Conservation (phyloP, 805 yeast species). For the Kluyveromyces starmeri region DNA sequence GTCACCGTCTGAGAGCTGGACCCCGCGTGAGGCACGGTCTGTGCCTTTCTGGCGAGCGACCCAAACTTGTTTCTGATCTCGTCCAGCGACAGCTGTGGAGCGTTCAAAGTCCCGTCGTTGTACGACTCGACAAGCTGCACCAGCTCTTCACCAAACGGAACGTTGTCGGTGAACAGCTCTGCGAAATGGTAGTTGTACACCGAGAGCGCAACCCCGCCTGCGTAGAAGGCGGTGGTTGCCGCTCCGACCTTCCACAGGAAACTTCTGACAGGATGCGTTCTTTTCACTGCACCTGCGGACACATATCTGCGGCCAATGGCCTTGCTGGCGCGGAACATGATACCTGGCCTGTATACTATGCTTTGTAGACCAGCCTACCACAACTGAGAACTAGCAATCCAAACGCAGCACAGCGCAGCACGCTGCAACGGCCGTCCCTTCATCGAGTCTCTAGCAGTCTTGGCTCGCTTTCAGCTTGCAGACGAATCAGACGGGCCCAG, state of each 20-base stretch:
- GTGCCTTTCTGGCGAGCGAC: slow-evolving; percentile 12
- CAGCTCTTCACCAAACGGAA: slow-evolving; percentile 54
- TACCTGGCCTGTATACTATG: too few relatives aligned
- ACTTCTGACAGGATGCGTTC: slow-evolving; percentile 24
- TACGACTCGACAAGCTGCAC: slow-evolving; percentile 42
- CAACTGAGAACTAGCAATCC: too few relatives aligned
- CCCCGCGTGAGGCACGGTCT: slow-evolving; percentile 8
- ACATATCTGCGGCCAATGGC: background rate
- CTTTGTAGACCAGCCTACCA: too few relatives aligned
- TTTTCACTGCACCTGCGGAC: slow-evolving; percentile 10
- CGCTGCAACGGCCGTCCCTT: too few relatives aligned
- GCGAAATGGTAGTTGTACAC: slow-evolving; percentile 49
- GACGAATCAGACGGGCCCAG: too few relatives aligned
- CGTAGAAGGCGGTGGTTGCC: slow-evolving; percentile 37
- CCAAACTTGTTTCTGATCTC: slow-evolving; percentile 19
- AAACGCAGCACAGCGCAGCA: too few relatives aligned
- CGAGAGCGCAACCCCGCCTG: slow-evolving; percentile 52
- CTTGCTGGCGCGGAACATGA: slow-evolving; percentile 1
- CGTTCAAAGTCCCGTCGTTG: slow-evolving; percentile 13
- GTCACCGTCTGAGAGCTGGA: slow-evolving; percentile 7
- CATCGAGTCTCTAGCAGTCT: too few relatives aligned
- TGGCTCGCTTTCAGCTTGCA: too few relatives aligned
- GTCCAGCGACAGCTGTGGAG: slow-evolving; percentile 16
- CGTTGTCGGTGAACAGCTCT: slow-evolving; percentile 51
- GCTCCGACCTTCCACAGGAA: slow-evolving; percentile 25